phyloP scores from a whole-genome alignment of 805 yeast species.

The Pichia scutulata region DNA sequence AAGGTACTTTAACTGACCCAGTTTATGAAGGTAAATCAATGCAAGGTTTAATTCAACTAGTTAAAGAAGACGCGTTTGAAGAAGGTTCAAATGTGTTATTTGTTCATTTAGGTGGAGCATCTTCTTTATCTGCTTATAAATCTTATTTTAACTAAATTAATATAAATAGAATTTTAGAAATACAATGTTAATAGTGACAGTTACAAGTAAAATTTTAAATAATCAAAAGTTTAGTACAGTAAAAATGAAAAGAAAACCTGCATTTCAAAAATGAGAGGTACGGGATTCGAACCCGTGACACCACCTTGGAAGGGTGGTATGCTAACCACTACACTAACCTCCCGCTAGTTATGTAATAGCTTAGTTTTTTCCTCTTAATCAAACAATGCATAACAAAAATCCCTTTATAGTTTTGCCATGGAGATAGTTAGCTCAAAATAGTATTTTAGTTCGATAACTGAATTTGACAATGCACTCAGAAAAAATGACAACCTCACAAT shows the following conservation, averaged over 20 bases:
- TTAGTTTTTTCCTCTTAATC: too few species aligned
- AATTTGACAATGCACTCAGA: too few species aligned
- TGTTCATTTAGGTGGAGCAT: constrained; percentile 30
- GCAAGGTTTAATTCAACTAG: constrained; percentile 26
- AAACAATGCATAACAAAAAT: too few species aligned
- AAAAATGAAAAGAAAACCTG: too few species aligned
- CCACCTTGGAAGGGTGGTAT: constrained; percentile 91
- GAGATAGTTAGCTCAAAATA: too few species aligned
- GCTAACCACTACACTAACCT: constrained; percentile 91
- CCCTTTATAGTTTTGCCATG: too few species aligned
- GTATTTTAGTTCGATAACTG: too few species aligned
- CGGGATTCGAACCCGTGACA: constrained; percentile 94
- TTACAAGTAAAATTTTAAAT: too few species aligned
- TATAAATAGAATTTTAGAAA: neutral
- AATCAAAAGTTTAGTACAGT: too few species aligned
- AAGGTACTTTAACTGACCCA: constrained; percentile 31
- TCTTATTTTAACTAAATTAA: constrained; percentile 14
- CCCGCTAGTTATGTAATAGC: constrained; percentile 32
- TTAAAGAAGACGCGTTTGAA: constrained; percentile 21
- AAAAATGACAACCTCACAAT: too few species aligned
- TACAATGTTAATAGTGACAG: too few species aligned
- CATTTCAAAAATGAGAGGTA: constrained; percentile 48
- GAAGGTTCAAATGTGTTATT: constrained; percentile 26
- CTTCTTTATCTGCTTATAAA: constrained; percentile 27
- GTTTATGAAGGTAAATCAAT: constrained; percentile 32